Base-by-base conservation (phyloP, 192 early-diverging fungal genomes). In the Podila clonocystis region DNA sequence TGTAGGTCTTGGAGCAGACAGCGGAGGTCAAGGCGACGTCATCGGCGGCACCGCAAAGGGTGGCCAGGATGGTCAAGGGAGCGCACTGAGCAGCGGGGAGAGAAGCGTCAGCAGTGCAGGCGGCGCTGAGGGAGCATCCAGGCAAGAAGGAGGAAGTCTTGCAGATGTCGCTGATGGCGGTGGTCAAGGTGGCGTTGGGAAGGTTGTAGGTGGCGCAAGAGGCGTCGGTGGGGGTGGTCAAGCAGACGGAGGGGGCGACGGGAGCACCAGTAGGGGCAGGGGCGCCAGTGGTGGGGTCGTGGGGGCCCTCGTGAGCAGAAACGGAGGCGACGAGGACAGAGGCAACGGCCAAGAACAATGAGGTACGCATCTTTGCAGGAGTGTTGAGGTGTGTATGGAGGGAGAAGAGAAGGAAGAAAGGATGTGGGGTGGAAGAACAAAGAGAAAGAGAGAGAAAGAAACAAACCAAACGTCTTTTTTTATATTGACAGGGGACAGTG, bases 101-200 rank as follows among this genome's bases (percentile, higher is more conserved):
- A 12, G 58, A 24, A 17, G 65, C 36, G 28, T 80, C 77, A 31
- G 77, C 70, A 22, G 61, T 26, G 33, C 77, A 80, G 70, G 77
- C 77, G 20, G 62, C 55, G 58, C 69, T 69, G 66, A 80, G 77
- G 15, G 77, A 80, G 77, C 77, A 80, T 63, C 77, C 77, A 19
- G 77, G 77, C n/a, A 80, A 41, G 77, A 69, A 80, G 15, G 62
- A 73, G 19, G 58, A 67, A 48, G 67, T 33, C 61, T 58, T 73
- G 67, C 77, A 80, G 67, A 80, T 80, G 9, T 80, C 70, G 20
- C 8, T 15, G 49, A 80, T 73, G 31, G 70, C 60, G 28, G 34
- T 36, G 49, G 77, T 60, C 61, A 80, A 34, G 31, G 41, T 80
- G 55, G 77, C 62, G 30, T 36, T 33, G 26, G 77, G 70, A 52